A percentile compares a stretch with the other conserved stretches of the same genome.
Evolutionary conservation across 2,329 filamentous ascomycete species (phyloP).

Genomic region (Monosporascus cannonballus): DNA sequence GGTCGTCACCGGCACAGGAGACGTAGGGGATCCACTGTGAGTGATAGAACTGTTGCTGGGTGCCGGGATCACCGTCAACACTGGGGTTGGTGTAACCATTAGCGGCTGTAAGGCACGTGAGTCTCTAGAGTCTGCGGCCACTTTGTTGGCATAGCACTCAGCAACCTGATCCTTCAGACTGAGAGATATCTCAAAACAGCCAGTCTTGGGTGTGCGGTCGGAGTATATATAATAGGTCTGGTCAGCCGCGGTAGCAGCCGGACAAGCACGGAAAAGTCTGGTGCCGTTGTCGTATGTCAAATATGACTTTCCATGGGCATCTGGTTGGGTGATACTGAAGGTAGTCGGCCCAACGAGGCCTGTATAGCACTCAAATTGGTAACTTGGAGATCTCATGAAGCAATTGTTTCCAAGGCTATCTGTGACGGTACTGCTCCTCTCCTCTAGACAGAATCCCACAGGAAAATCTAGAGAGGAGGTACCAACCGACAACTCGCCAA

Average conservation of each 20-base stretch:
- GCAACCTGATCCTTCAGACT: constrained; percentile 13
- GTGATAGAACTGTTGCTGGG: background rate
- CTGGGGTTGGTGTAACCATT: background rate
- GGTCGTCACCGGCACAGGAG: background rate
- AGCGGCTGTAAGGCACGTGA: background rate
- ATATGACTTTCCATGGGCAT: constrained; percentile 11
- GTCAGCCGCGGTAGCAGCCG: constrained; percentile 9
- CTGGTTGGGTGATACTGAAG: constrained; percentile 14
- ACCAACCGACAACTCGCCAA: constrained; percentile 18
- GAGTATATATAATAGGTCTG: constrained; percentile 21
- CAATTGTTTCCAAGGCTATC: constrained; percentile 20
- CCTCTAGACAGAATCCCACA: constrained; percentile 20
- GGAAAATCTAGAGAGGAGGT: constrained; percentile 17
- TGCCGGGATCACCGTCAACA: background rate
- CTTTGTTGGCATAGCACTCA: constrained; percentile 8
- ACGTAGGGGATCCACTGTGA: background rate
- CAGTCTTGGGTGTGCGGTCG: constrained; percentile 10
- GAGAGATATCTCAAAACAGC: constrained; percentile 17
- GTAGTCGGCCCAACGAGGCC: constrained; percentile 16
- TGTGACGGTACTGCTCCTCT: constrained; percentile 15
- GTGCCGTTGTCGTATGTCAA: constrained; percentile 19
- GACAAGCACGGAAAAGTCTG: constrained; percentile 21
- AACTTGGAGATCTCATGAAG: constrained; percentile 18
- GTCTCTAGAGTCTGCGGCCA: background rate
- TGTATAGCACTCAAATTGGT: constrained; percentile 22